Evolutionary conservation across 257 asterid species (phyloP).

Genomic region (Forsythia suspensa): DNA sequence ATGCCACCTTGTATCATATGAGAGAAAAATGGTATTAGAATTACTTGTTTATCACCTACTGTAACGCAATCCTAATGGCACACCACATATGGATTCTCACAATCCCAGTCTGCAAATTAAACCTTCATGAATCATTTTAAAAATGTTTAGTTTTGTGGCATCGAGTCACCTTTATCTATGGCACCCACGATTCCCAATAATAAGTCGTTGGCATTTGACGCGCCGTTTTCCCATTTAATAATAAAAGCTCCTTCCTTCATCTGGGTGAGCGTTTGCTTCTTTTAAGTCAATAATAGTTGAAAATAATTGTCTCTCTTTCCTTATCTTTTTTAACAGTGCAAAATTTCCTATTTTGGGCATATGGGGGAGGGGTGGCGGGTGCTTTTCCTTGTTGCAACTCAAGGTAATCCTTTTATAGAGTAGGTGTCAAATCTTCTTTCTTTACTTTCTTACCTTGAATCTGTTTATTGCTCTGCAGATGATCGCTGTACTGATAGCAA

Average conservation of each 20-base stretch:
- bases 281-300: background rate
- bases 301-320: background rate
- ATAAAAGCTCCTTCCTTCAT: background rate
- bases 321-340: background rate
- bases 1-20: background rate
- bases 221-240: background rate
- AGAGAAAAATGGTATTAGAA: background rate
- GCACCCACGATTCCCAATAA: background rate
- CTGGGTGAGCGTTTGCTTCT: background rate
- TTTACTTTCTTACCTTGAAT: constrained; percentile 17
- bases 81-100: background rate
- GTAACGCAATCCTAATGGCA: background rate
- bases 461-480: constrained; percentile 44
- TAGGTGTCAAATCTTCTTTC: constrained; percentile 22
- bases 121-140: background rate
- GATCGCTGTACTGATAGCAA: constrained; percentile 38
- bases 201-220: background rate
- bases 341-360: background rate
- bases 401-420: background rate
- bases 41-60: background rate
- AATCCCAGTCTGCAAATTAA: background rate
- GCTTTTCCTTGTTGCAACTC: constrained; percentile 12
- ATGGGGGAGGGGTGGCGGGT: background rate
- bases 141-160: background rate
- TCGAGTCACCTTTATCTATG: background rate